Evolutionary conservation across 495 filamentous ascomycete genomes (phyloP), one percentile per base, ranked within the genome.

Genomic region (Penicillium silybi): DNA sequence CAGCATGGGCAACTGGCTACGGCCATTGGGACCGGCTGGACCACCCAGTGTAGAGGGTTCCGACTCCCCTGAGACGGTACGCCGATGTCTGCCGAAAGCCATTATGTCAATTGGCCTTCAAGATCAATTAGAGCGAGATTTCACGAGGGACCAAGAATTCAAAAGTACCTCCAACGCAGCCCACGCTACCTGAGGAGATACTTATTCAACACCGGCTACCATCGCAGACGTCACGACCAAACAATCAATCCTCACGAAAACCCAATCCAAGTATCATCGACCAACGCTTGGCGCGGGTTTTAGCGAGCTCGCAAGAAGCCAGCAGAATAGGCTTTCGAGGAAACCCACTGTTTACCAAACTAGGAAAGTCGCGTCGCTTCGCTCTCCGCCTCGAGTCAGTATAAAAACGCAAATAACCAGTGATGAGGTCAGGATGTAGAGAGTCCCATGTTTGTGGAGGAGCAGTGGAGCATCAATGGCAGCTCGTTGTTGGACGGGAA

Each of bases 1-100:
- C 27, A 76, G 58, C 73, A 76, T 76, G 6, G 73, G 73, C 13
- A 76, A 60, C 61, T 70, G 64, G 42, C 58, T 17, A 37, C 54
- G 54, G 4, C 48, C 40, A 2, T 49, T 44, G n/a, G 54, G 41
- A 3, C 44, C 43, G 17, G 41, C 25, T 10, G 44, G 41, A 7
- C 50, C 52, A 7, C 35, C 54, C 10, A 61, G 42, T 4, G 54
- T 54, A 11, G 59, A 58, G 1, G 29, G 8, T 13, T 32, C 29
- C 8, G 29, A 32, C 11, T 13, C 10, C 29, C 10, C 9, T 3
- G 29, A 32, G 10, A 3, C 29, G 13, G 35, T 1, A 6, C 57
- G 63, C 41, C 49, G 62, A 41, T 53, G 58, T 15, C 3, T 43
- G 19, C 17, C 6, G 25, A 53, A 43, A 16, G 43, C 23, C 46